Base-by-base conservation (phyloP, 2,329 filamentous ascomycete species). In the Microcera coccophila region DNA sequence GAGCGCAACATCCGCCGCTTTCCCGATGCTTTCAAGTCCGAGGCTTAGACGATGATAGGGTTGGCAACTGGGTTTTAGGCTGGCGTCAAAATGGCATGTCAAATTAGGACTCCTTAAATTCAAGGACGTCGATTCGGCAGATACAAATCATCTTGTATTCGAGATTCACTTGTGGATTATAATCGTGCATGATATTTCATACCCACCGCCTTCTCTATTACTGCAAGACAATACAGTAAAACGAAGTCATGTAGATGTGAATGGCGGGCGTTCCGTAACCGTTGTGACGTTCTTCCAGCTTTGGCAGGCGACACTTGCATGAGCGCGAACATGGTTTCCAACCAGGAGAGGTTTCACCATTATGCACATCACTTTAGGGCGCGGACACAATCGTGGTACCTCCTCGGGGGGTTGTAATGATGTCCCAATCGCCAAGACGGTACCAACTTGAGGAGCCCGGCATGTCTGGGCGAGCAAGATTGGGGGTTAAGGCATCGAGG, bases 1-100 rank as follows among this genome's bases (percentile, higher is more conserved):
- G 81, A 78, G 69, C 62, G 86, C 62, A 98, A 98, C 85, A 84
- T 98, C 69, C 84, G 82, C 74, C 82, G 88, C 64, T 98, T 96
- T 88, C 93, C 93, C 62, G 85, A 87, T 54, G 93, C 93, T 68
- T 98, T 94, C 77, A 73, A 74, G 53, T 62, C 65, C 36, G 72
- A 76, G 68, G 75, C 72, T 68, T 79, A 72, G 63, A 60, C 53
- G 58, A 59, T 61, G 61, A 55, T 56, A 58, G 55, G 52, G 58
- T 55, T 61, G 59, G 60, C 58, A 64, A 64, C 62, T 66, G 67
- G 64, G 60, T 67, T 61, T 59, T 62, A 61, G 64, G 61, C 61
- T 68, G 69, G 69, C 68, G 69, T 72, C 67, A 67, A 64, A 62
- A 60, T 66, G 64, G 65, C 63, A 67, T 69, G 63, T 70, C 66